Conservation (phyloP, 345 rosid genomes). For the Brassica incana region DNA sequence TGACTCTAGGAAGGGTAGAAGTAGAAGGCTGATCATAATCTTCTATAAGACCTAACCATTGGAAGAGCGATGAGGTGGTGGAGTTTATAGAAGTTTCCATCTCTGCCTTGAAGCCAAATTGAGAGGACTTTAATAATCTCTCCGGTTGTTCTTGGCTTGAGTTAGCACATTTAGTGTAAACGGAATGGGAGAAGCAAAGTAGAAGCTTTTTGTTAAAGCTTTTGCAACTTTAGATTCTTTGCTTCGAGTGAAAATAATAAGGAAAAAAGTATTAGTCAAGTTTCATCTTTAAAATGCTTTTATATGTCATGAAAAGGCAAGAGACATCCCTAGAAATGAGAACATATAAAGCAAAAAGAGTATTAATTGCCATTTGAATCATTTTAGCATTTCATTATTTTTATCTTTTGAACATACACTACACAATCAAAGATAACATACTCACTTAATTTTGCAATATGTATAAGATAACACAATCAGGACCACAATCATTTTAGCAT, state of each 20-base stretch:
- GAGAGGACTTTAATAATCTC: constrained; percentile 7
- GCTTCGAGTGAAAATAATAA: constrained; percentile 20
- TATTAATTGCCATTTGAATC: neutral
- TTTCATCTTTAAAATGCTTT: constrained; percentile 20
- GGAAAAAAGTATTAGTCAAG: constrained; percentile 11
- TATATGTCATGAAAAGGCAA: constrained; percentile 10
- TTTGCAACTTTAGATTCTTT: constrained; percentile 34
- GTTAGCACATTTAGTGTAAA: neutral
- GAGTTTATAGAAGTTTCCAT: constrained; percentile 33
- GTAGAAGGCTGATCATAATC: constrained; percentile 27
- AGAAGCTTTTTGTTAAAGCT: constrained; percentile 24
- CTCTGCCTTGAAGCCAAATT: neutral
- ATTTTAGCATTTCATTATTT: neutral
- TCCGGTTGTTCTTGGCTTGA: constrained; percentile 1
- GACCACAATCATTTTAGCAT: no score
- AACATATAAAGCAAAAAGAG: neutral
- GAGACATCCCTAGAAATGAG: neutral
- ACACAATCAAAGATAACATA: neutral
- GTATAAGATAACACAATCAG: neutral
- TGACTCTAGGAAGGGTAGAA: constrained; percentile 33
- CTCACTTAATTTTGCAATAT: neutral
- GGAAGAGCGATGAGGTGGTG: constrained; percentile 23
- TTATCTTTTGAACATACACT: neutral
- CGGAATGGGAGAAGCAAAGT: constrained; percentile 25
- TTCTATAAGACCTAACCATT: constrained; percentile 37